Conservation (phyloP, 371 early-diverging fungal genomes). For the Zychaea mexicana region DNA sequence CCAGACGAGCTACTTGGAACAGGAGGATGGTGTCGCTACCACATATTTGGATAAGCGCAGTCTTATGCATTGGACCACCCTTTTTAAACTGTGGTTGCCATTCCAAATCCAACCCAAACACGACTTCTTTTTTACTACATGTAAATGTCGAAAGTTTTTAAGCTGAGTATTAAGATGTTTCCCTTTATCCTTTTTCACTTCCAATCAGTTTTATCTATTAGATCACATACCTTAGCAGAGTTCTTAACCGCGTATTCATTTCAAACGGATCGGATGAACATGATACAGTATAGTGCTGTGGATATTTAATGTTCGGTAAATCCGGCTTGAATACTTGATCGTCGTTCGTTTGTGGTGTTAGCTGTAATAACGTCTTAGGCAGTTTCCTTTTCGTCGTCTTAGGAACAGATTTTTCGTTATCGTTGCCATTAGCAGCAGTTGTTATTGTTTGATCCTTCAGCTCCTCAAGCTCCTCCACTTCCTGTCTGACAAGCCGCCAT, state of each 20-base stretch:
- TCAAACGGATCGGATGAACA: slow-evolving; percentile 13
- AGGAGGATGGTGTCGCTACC: slow-evolving; percentile 41
- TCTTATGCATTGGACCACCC: slow-evolving; percentile 37
- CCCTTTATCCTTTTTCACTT: background rate
- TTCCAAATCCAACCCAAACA: slow-evolving; percentile 62
- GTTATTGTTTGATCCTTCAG: background rate
- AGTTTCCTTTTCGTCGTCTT: background rate
- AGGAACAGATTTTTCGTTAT: background rate
- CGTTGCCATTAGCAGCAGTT: too few relatives aligned
- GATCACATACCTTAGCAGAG: slow-evolving; percentile 9
- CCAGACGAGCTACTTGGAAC: slow-evolving; percentile 49
- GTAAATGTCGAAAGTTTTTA: too few relatives aligned
- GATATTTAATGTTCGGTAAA: slow-evolving; percentile 8
- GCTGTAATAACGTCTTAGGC: background rate
- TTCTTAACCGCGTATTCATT: slow-evolving; percentile 8
- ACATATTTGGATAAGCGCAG: slow-evolving; percentile 58
- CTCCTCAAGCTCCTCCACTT: background rate
- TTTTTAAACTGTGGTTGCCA: slow-evolving; percentile 52
- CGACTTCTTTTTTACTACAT: slow-evolving; percentile 11
- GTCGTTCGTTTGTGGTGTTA: background rate
- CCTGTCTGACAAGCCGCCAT: background rate
- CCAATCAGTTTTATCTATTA: background rate
- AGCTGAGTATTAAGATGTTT: background rate
- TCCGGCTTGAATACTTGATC: background rate
- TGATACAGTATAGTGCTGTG: slow-evolving; percentile 22